phyloP scores from a whole-genome alignment of 495 filamentous ascomycete genomes.

The Ramalina peruviana region DNA sequence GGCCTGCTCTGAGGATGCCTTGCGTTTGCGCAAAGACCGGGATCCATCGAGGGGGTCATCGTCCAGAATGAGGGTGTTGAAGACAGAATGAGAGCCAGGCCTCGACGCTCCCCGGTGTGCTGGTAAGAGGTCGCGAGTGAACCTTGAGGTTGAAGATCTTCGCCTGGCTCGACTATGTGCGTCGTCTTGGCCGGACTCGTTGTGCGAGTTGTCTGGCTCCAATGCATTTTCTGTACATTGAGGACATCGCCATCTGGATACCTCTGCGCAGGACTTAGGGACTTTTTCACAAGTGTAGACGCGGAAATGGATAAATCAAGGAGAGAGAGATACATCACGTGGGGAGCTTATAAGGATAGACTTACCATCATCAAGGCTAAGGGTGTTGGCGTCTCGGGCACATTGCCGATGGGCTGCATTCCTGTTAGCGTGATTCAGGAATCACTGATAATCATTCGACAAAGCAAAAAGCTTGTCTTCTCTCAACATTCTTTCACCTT shows the following conservation, averaged over 20 bases:
- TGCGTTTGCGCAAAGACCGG: constrained; percentile 74
- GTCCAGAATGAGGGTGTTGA: constrained; percentile 58
- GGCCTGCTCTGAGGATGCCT: constrained; percentile 46
- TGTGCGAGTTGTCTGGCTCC: constrained; percentile 27
- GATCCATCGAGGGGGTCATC: constrained; percentile 79
- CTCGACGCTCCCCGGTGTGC: constrained; percentile 52
- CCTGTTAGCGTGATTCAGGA: constrained; percentile 17
- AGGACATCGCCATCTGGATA: constrained; percentile 64
- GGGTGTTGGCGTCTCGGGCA: constrained; percentile 62
- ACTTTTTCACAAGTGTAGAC: neutral
- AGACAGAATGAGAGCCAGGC: constrained; percentile 74
- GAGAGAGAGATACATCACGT: neutral
- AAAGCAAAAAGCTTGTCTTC: constrained; percentile 18
- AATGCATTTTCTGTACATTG: constrained; percentile 57
- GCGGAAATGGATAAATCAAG: constrained; percentile 2
- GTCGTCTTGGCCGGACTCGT: neutral
- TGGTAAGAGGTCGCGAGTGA: constrained; percentile 64
- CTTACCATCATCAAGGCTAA: constrained; percentile 56
- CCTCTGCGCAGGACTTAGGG: constrained; percentile 26
- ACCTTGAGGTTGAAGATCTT: constrained; percentile 34
- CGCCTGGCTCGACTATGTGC: constrained; percentile 29
- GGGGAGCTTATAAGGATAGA: constrained; percentile 3
- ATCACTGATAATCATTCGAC: constrained; percentile 20
- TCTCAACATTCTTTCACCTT: constrained; percentile 16
- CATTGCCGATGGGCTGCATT: constrained; percentile 82